Conservation (phyloP, 257 asterid species). For the Cynanchum wilfordii region DNA sequence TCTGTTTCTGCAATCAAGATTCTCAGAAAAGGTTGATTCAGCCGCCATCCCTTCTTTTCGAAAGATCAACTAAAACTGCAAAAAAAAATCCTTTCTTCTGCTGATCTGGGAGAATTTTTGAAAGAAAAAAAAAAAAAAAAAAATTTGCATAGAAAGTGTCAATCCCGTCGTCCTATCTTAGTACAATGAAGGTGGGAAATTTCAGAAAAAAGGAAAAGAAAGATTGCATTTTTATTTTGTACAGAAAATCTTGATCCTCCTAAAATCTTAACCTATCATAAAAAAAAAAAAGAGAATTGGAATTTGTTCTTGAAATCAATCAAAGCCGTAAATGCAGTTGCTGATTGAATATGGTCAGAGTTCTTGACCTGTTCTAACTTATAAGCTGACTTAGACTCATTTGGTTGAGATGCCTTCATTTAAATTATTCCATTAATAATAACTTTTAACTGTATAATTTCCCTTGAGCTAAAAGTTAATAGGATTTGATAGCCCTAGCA, state of each 20-base stretch:
- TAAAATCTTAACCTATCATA: too few relatives aligned
- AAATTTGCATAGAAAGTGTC: slow-evolving; percentile 9
- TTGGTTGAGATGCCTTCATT: background rate
- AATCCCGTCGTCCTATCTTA: background rate
- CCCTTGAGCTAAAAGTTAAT: too few relatives aligned
- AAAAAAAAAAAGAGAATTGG: too few relatives aligned
- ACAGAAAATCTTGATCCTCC: too few relatives aligned
- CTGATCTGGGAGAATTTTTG: background rate
- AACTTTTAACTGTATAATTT: background rate
- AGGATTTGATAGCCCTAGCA: too few relatives aligned
- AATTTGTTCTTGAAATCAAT: background rate
- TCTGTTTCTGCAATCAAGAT: slow-evolving; percentile 21
- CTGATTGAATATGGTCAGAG: slow-evolving; percentile 1
- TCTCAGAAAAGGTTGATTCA: slow-evolving; percentile 25
- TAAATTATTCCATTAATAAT: background rate
- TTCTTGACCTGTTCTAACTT: slow-evolving; percentile 1
- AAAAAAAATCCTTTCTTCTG: too few relatives aligned
- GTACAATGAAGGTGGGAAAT: slow-evolving; percentile 2
- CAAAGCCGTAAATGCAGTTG: background rate
- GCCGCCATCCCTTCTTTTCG: slow-evolving; percentile 23
- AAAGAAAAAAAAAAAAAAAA: too few relatives aligned
- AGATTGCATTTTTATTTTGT: too few relatives aligned
- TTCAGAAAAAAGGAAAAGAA: background rate
- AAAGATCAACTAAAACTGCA: background rate
- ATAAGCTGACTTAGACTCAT: slow-evolving; percentile 5